Evolutionary conservation across 2,329 filamentous ascomycete species (phyloP), one percentile per base, ranked within the genome.

Genomic region (Nemania abortiva): DNA sequence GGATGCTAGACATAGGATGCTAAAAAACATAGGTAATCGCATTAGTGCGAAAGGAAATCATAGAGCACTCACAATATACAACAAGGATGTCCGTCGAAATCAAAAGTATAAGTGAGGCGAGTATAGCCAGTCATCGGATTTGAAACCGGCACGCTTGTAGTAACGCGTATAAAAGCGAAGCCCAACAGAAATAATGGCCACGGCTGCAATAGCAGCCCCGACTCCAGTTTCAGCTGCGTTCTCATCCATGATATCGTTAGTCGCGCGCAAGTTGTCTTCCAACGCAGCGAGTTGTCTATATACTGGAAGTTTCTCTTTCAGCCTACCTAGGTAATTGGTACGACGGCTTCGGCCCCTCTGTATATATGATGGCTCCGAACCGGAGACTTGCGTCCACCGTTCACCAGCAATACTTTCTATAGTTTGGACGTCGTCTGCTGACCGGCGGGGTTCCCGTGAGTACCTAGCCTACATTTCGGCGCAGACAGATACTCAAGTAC

Each of bases 61-160:
- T 15, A 6, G 42, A 15, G 42, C 4, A 29, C 68, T 27, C 13
- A 70, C 68, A 52, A 27, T 54, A 63, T 39, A 66, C 29, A 29
- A 61, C 57, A n/a, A 73, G 3, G 10, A 68, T 20, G 11, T 68
- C 69, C 3, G 63, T 69, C 13, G 37, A 20, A n/a, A 71, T 60
- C 31, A 50, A 60, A 6, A 42, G 15, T 18, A 68, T 6, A 31
- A 72, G 58, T 18, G 58, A 55, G 11, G 56, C 31, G 3, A 71
- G 50, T 24, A 69, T 65, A 66, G 15, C 66, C 69, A 69, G 45
- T 71, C 69, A 31, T 71, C 66, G 54, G 39, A 62, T 20, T 58
- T 57, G 20, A 66, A 47, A 6, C 63, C 59, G 15, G 63, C 63
- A 24, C 50, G 57, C 6, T 42, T 69, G 15, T 29, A 55, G 42